Percentiles rank a stretch among this genome's conserved stretches.
Evolutionary conservation across 768 basidiomycete species (phyloP).

Genomic region (Arthromyces matolae): DNA sequence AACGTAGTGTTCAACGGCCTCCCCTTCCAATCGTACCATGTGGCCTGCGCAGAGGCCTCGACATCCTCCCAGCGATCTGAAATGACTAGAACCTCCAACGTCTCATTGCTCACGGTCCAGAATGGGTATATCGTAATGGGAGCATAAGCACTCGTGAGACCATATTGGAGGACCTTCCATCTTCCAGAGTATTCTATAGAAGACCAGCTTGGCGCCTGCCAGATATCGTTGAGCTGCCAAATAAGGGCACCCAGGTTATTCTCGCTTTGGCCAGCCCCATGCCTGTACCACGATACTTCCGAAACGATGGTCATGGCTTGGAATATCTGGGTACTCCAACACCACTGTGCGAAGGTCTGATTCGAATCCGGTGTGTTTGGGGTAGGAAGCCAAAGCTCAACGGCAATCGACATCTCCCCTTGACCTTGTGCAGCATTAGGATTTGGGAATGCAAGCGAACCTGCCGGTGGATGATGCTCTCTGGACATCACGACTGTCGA

Average conservation of each 20-base stretch:
- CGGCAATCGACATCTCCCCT: constrained; percentile 47
- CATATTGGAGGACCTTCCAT: constrained; percentile 59
- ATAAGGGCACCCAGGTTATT: constrained; percentile 57
- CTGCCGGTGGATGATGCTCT: constrained; percentile 55
- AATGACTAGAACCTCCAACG: constrained; percentile 46
- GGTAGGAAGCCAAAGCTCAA: constrained; percentile 53
- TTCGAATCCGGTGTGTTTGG: constrained; percentile 46
- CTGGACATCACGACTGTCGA: constrained; percentile 53
- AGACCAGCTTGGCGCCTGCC: constrained; percentile 57
- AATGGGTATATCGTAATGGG: constrained; percentile 53
- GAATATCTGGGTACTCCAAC: constrained; percentile 60
- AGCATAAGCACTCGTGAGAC: constrained; percentile 38
- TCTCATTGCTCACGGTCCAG: constrained; percentile 48
- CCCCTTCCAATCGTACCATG: constrained; percentile 58
- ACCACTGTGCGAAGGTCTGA: constrained; percentile 62
- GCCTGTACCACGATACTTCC: constrained; percentile 57
- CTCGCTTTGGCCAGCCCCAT: constrained; percentile 54
- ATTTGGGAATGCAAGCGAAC: constrained; percentile 49
- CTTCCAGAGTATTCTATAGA: constrained; percentile 54
- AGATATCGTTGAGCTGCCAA: constrained; percentile 60
- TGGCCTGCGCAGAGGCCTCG: constrained; percentile 42
- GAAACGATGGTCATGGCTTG: constrained; percentile 57
- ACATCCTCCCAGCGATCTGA: constrained; percentile 50
- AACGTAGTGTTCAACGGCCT: constrained; percentile 33
- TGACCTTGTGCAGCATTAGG: constrained; percentile 53